Percentiles rank a stretch among this genome's conserved stretches.
These are phyloP conservation scores for Chlorella vulgaris DNA, from an alignment of 139 green algal species.

Conservation along the genomic window DNA sequence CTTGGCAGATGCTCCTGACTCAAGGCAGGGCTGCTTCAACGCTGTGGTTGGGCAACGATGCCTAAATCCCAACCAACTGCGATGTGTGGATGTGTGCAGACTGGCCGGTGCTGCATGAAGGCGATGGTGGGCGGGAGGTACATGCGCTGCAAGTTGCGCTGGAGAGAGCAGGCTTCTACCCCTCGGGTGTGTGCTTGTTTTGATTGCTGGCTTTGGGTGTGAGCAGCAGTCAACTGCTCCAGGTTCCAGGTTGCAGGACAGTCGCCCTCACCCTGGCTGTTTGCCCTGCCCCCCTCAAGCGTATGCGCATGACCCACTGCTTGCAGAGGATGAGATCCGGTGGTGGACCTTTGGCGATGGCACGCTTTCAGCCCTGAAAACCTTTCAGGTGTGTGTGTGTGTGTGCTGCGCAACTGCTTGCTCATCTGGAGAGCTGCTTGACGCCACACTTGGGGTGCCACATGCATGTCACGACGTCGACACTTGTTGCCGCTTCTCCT, in stretches of 20 bases:
- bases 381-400: constrained; percentile 61
- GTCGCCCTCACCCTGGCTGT: too few relatives aligned
- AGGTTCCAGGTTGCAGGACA: too few relatives aligned
- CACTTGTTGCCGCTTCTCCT: too few relatives aligned
- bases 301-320: too few relatives aligned
- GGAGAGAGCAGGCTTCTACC: constrained; percentile 37
- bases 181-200: neutral
- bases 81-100: neutral
- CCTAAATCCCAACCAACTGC: neutral
- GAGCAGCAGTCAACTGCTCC: too few relatives aligned
- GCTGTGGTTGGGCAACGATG: too few relatives aligned
- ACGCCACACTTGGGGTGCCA: neutral
- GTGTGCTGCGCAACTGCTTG: too few relatives aligned
- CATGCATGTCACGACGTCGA: neutral
- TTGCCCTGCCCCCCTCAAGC: too few relatives aligned
- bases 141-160: constrained; percentile 63
- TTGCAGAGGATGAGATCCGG: constrained; percentile 62
- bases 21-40: too few relatives aligned
- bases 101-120: constrained; percentile 67
- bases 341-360: constrained; percentile 70
- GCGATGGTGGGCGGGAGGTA: constrained; percentile 66
- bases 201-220: neutral
- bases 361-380: constrained; percentile 60
- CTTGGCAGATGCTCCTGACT: too few relatives aligned
- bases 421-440: too few relatives aligned